These are phyloP conservation scores for Albifimbria verrucaria DNA, from an alignment of 2,329 filamentous ascomycete species.

Conservation along the genomic window DNA sequence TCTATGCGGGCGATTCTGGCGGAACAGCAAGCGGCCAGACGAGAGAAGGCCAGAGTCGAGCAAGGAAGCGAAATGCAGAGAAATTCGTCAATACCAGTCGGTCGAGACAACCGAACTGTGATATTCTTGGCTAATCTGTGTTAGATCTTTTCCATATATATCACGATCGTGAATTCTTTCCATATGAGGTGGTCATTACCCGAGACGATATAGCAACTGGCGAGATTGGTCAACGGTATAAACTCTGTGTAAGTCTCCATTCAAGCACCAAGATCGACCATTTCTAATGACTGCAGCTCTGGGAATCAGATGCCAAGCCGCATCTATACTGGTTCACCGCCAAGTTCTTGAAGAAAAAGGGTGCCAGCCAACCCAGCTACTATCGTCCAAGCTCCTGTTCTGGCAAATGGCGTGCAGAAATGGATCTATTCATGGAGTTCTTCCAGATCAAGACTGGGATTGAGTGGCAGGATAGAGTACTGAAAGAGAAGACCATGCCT, in stretches of 20 bases:
- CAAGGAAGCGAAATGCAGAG: constrained; percentile 35
- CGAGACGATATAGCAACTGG: constrained; percentile 43
- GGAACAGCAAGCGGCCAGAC: constrained; percentile 24
- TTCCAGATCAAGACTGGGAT: constrained; percentile 57
- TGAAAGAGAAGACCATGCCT: constrained; percentile 27
- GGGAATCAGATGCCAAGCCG: constrained; percentile 59
- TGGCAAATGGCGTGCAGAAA: constrained; percentile 39
- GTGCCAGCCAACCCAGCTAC: constrained; percentile 30
- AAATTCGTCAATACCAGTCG: constrained; percentile 48
- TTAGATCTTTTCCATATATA: constrained; percentile 63
- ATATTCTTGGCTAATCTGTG: background rate
- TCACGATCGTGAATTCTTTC: constrained; percentile 57
- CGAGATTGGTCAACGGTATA: constrained; percentile 55
- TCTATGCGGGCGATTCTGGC: constrained; percentile 33
- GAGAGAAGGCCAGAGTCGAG: constrained; percentile 30
- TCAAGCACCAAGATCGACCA: background rate
- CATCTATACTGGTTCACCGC: constrained; percentile 59
- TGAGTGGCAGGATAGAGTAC: constrained; percentile 55
- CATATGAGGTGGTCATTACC: constrained; percentile 60
- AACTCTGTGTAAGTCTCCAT: constrained; percentile 50
- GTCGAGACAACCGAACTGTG: constrained; percentile 14
- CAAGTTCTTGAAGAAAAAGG: constrained; percentile 43
- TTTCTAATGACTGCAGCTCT: constrained; percentile 50
- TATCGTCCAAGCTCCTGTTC: constrained; percentile 36
- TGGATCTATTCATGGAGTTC: constrained; percentile 50